A percentile compares a stretch with the other conserved stretches of the same genome.
phyloP scores from a whole-genome alignment of 192 early-diverging fungal genomes.

The Entomortierella beljakovae region DNA sequence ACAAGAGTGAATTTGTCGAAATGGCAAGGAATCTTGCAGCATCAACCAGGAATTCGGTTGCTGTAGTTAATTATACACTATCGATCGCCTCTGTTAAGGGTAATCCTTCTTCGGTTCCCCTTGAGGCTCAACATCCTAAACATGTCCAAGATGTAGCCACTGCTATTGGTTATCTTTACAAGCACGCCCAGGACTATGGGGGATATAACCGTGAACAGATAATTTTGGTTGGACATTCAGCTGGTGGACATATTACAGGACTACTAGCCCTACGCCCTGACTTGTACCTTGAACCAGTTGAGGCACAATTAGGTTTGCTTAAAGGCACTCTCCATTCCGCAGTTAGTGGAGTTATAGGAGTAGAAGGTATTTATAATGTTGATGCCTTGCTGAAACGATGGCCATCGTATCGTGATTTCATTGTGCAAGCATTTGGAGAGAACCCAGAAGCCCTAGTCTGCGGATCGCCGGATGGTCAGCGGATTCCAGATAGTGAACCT shows the following conservation, averaged over 20 bases:
- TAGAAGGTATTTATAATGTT: constrained; percentile 90
- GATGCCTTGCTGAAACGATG: constrained; percentile 68
- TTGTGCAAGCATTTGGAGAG: constrained; percentile 75
- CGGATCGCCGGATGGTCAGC: constrained; percentile 62
- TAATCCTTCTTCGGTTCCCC: constrained; percentile 28
- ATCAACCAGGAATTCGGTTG: constrained; percentile 64
- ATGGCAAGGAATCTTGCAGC: constrained; percentile 65
- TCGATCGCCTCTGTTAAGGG: constrained; percentile 47
- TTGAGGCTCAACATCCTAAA: constrained; percentile 69
- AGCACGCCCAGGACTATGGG: constrained; percentile 6
- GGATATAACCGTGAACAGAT: constrained; percentile 55
- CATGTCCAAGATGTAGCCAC: constrained; percentile 74
- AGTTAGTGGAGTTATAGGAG: constrained; percentile 74
- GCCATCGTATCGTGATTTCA: constrained; percentile 78
- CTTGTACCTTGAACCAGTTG: constrained; percentile 26
- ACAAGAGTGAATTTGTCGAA: constrained; percentile 69
- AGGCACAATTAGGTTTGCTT: constrained; percentile 15
- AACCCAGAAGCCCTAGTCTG: constrained; percentile 51
- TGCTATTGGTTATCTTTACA: constrained; percentile 65
- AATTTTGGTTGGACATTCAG: constrained; percentile 80
- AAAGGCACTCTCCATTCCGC: constrained; percentile 27
- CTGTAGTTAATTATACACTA: constrained; percentile 82
- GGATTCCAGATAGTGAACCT: background rate
- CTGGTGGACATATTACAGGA: constrained; percentile 79
- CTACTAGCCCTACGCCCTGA: constrained; percentile 69